phyloP scores from a whole-genome alignment of 2,329 filamentous ascomycete genomes.

The Neonectria faginata region DNA sequence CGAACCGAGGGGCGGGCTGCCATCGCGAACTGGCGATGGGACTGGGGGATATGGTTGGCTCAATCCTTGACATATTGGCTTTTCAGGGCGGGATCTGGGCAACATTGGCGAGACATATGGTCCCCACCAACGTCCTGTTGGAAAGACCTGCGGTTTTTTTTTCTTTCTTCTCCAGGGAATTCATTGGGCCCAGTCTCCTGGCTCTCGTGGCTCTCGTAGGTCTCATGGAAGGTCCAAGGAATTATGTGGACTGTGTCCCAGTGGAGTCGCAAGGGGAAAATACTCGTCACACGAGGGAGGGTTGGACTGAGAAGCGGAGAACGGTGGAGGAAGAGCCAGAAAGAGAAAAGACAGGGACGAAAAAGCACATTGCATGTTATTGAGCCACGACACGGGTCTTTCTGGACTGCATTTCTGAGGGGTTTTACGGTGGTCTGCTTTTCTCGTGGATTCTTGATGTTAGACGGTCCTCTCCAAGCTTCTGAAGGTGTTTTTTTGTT shows the following conservation, averaged over 20 bases:
- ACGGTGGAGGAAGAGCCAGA: slow-evolving; percentile 19
- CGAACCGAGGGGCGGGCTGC: slow-evolving; percentile 24
- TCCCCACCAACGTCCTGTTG: slow-evolving; percentile 33
- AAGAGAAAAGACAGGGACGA: slow-evolving; percentile 36
- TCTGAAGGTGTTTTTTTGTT: slow-evolving; percentile 28
- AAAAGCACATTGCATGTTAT: slow-evolving; percentile 45
- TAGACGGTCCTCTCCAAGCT: slow-evolving; percentile 42
- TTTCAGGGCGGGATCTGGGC: slow-evolving; percentile 36
- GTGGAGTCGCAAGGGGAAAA: slow-evolving; percentile 11
- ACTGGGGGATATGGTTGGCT: slow-evolving; percentile 25
- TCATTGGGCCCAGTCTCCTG: slow-evolving; percentile 16
- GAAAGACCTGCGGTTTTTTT: slow-evolving; percentile 34
- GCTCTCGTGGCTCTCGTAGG: slow-evolving; percentile 8
- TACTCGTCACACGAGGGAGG: slow-evolving; percentile 3
- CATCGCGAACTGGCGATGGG: slow-evolving; percentile 21
- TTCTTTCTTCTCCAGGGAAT: slow-evolving; percentile 6
- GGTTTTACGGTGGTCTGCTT: slow-evolving; percentile 41
- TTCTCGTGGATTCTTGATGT: slow-evolving; percentile 35
- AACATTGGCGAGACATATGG: slow-evolving; percentile 27
- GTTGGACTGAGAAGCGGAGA: not conserved
- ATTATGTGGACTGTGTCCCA: slow-evolving; percentile 3
- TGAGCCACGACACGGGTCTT: slow-evolving; percentile 37
- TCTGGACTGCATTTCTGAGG: slow-evolving; percentile 45
- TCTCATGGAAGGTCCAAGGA: slow-evolving; percentile 11
- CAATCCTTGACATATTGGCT: slow-evolving; percentile 33